Conservation (phyloP, 2,329 filamentous ascomycete species). For the Monosporascus sp. region DNA sequence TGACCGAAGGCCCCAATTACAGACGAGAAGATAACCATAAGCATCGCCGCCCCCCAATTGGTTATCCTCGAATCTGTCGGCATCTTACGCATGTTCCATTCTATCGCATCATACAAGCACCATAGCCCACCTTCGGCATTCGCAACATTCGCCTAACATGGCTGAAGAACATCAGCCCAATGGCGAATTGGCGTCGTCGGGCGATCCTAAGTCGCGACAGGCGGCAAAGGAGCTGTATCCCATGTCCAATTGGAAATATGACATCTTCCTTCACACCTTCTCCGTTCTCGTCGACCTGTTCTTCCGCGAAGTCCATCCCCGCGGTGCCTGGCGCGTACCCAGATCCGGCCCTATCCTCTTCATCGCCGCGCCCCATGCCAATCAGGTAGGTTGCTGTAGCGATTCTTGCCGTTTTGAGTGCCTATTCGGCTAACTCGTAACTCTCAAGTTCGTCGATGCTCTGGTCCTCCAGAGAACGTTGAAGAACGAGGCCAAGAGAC, state of each 20-base stretch:
- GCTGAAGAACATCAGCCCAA: slow-evolving; percentile 13
- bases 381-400: slow-evolving; percentile 59
- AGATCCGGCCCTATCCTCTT: slow-evolving; percentile 86
- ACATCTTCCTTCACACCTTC: slow-evolving; percentile 71
- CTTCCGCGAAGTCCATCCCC: slow-evolving; percentile 94
- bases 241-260: slow-evolving; percentile 72
- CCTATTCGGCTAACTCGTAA: neutral
- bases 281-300: slow-evolving; percentile 89
- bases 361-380: slow-evolving; percentile 94
- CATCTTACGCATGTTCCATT: neutral
- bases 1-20: neutral
- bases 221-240: slow-evolving; percentile 54
- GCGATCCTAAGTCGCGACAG: slow-evolving; percentile 11
- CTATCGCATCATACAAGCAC: slow-evolving; percentile 31
- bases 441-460: slow-evolving; percentile 80
- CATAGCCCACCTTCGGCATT: neutral
- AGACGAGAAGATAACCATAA: neutral
- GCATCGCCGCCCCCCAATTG: neutral
- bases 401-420: neutral
- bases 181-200: slow-evolving; percentile 11
- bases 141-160: slow-evolving; percentile 10
- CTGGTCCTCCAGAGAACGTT: slow-evolving; percentile 89
- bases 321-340: slow-evolving; percentile 92
- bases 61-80: neutral
- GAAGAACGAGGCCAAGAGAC: slow-evolving; percentile 78